phyloP scores from a whole-genome alignment of 108 stramenopile species.

The Skeletonema grethae region DNA sequence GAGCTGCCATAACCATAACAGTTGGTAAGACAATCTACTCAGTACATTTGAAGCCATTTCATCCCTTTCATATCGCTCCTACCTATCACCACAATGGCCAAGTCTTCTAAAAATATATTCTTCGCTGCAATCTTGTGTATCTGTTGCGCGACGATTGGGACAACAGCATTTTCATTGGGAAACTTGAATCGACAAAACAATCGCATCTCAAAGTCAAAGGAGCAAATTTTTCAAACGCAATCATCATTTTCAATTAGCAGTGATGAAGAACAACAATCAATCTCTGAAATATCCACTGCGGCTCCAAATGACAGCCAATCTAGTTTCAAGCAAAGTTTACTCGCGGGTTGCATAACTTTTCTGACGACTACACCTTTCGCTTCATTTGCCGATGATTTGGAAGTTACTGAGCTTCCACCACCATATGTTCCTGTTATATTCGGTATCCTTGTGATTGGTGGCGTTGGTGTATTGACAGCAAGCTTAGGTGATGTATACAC shows the following conservation, averaged over 20 bases:
- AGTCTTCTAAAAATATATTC: not conserved
- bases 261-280: not conserved
- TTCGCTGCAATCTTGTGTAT: constrained; percentile 14
- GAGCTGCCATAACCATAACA: too few species aligned
- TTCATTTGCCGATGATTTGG: constrained; percentile 49
- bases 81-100: constrained; percentile 1
- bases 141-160: not conserved
- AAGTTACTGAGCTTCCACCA: constrained; percentile 62
- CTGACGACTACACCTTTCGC: constrained; percentile 26
- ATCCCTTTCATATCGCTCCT: not conserved
- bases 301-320: not conserved
- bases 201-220: not conserved
- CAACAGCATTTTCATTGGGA: constrained; percentile 13
- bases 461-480: constrained; percentile 75
- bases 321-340: constrained; percentile 7
- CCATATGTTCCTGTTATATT: constrained; percentile 76
- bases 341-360: constrained; percentile 17
- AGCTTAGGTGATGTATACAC: constrained; percentile 78
- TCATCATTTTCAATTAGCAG: not conserved
- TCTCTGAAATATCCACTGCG: not conserved
- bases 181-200: constrained; percentile 2
- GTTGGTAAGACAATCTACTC: not conserved
- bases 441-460: constrained; percentile 72
- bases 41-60: not conserved
- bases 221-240: not conserved